A percentile compares a stretch with the other conserved stretches of the same genome.
Conservation (phyloP, 2,329 filamentous ascomycete species). For the Leptographium flavum region DNA sequence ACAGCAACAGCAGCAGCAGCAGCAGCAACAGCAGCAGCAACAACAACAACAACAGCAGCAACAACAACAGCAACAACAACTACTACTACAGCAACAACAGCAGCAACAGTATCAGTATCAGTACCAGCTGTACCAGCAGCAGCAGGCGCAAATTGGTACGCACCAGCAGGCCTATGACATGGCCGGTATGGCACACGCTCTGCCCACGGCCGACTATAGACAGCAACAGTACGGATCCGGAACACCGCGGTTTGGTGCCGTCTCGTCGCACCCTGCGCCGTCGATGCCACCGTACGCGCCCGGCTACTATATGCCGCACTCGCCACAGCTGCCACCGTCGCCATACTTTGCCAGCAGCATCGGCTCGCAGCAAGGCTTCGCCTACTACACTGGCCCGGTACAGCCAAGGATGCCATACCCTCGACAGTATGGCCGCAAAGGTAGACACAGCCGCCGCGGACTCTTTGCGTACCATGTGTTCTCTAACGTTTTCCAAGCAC, state of each 20-base stretch:
- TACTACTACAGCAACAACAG: not conserved
- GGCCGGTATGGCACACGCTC: constrained; percentile 1
- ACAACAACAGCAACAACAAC: not conserved
- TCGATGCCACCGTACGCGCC: not conserved
- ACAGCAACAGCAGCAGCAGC: not conserved
- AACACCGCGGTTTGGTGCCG: not conserved
- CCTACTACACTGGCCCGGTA: not conserved
- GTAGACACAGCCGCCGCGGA: not conserved
- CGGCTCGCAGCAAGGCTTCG: not conserved
- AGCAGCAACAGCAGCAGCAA: not conserved
- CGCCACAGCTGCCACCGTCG: not conserved
- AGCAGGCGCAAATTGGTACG: not conserved
- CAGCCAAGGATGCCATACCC: not conserved
- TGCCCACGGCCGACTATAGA: constrained; percentile 3
- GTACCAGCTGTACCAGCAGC: not conserved
- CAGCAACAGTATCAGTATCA: not conserved
- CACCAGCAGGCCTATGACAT: constrained; percentile 1
- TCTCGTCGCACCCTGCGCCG: not conserved
- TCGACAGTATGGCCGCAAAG: not conserved
- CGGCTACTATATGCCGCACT: constrained; percentile 1
- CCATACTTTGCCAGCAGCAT: not conserved
- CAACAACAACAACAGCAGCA: not conserved
- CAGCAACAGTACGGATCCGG: constrained; percentile 1
- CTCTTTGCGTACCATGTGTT: not conserved
- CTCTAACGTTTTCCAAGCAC: not conserved